Evolutionary conservation across 2,329 filamentous ascomycete species (phyloP).

Genomic region (Ophiocordyceps camponoti-floridani): DNA sequence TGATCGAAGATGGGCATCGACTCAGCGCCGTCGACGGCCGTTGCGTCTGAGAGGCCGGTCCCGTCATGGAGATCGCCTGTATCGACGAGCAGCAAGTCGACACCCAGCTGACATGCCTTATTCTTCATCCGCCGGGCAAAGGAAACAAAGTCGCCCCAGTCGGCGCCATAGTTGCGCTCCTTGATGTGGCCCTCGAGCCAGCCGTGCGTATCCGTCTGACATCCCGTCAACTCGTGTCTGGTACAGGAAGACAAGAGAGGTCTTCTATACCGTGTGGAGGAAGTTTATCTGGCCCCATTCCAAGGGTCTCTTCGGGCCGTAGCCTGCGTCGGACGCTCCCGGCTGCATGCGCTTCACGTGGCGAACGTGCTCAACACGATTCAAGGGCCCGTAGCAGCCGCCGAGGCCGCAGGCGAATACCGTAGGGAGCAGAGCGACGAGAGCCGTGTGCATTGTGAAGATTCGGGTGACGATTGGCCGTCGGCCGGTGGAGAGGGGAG

Average conservation of each 20-base stretch:
- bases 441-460: neutral
- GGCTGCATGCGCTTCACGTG: conserved; percentile 31
- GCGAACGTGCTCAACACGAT: conserved; percentile 24
- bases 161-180: conserved; percentile 44
- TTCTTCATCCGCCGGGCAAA: conserved; percentile 42
- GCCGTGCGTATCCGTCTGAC: conserved; percentile 38
- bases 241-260: neutral
- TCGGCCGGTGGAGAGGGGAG: neutral
- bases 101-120: conserved; percentile 34
- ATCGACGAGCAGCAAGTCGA: conserved; percentile 42
- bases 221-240: neutral
- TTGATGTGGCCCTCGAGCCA: conserved; percentile 44
- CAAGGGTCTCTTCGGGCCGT: conserved; percentile 24
- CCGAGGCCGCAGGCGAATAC: conserved; percentile 17
- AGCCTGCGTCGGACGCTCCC: conserved; percentile 21
- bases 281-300: conserved; percentile 49
- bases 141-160: conserved; percentile 48
- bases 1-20: conserved; percentile 28
- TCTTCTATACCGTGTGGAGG: conserved; percentile 27
- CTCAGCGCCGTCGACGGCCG: conserved; percentile 33
- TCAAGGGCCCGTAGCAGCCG: conserved; percentile 21
- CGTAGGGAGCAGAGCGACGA: conserved; percentile 5
- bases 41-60: conserved; percentile 42
- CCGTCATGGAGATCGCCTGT: conserved; percentile 52
- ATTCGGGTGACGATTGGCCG: neutral